Evolutionary conservation across 345 rosid genomes (phyloP).

Genomic region (Microcos paniculata): DNA sequence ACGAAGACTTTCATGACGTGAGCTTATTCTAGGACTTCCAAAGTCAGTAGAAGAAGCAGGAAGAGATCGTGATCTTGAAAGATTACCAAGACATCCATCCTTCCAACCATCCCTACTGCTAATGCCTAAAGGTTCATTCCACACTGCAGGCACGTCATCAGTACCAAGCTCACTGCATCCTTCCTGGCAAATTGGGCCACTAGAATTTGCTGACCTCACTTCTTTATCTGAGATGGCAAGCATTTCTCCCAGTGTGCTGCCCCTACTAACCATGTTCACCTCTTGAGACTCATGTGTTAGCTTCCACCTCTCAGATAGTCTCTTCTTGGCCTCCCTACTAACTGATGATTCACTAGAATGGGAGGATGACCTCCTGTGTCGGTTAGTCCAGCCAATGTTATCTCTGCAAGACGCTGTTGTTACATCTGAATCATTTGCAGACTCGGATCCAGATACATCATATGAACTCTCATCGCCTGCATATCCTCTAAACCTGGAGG

Average conservation of each 20-base stretch:
- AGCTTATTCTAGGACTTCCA: constrained; percentile 44
- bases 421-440: constrained; percentile 64
- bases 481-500: constrained; percentile 60
- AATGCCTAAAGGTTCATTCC: constrained; percentile 75
- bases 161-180: constrained; percentile 31
- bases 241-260: constrained; percentile 92
- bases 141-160: constrained; percentile 25
- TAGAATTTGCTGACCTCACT: constrained; percentile 41
- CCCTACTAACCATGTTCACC: constrained; percentile 44
- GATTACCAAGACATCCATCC: constrained; percentile 43
- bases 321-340: constrained; percentile 81
- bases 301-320: constrained; percentile 97
- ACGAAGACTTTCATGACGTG: constrained; percentile 35
- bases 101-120: constrained; percentile 98
- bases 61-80: constrained; percentile 73
- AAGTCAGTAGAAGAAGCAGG: constrained; percentile 49
- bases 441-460: constrained; percentile 62
- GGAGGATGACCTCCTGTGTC: constrained; percentile 42
- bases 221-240: constrained; percentile 71
- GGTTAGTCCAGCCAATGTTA: constrained; percentile 38
- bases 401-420: constrained; percentile 43
- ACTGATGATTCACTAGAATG: constrained; percentile 63
- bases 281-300: constrained; percentile 66
- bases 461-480: constrained; percentile 81
- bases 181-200: constrained; percentile 30